These are phyloP conservation scores for Prunus padus DNA, from an alignment of 306 rosid species.

Conservation along the genomic window DNA sequence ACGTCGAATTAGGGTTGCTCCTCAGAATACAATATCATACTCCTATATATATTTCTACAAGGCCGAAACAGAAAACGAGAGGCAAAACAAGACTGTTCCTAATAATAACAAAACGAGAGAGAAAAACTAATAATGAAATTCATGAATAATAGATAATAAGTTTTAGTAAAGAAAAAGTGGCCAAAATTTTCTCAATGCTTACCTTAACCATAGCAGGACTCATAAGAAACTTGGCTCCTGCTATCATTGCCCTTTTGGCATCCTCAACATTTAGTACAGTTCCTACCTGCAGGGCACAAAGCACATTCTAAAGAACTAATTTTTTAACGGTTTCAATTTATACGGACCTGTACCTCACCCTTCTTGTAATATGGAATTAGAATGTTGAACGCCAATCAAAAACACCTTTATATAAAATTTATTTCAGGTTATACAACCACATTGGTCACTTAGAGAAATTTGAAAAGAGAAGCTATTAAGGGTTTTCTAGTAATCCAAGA, in stretches of 20 bases:
- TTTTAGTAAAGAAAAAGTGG: not conserved
- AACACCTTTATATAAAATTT: not conserved
- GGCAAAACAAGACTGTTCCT: too few species aligned
- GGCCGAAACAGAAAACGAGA: too few species aligned
- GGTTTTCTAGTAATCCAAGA: conserved; percentile 1
- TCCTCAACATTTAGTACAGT: conserved; percentile 78
- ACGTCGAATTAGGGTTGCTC: too few species aligned
- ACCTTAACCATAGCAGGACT: conserved; percentile 85
- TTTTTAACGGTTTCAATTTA: not conserved
- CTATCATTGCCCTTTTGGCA: conserved; percentile 60
- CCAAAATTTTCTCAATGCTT: conserved; percentile 12
- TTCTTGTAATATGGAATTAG: not conserved
- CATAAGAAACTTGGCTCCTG: conserved; percentile 94
- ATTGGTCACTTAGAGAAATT: not conserved
- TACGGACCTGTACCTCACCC: not conserved
- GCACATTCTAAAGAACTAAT: conserved; percentile 27
- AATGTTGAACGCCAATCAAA: not conserved
- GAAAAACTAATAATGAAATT: not conserved
- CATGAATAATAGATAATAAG: not conserved
- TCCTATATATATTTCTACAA: too few species aligned
- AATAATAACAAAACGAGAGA: not conserved
- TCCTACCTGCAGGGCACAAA: conserved; percentile 63
- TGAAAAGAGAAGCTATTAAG: not conserved
- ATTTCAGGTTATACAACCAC: not conserved
- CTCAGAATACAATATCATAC: too few species aligned